Evolutionary conservation across 2,329 filamentous ascomycete species (phyloP).

Genomic region (Microcyclosporella mali): DNA sequence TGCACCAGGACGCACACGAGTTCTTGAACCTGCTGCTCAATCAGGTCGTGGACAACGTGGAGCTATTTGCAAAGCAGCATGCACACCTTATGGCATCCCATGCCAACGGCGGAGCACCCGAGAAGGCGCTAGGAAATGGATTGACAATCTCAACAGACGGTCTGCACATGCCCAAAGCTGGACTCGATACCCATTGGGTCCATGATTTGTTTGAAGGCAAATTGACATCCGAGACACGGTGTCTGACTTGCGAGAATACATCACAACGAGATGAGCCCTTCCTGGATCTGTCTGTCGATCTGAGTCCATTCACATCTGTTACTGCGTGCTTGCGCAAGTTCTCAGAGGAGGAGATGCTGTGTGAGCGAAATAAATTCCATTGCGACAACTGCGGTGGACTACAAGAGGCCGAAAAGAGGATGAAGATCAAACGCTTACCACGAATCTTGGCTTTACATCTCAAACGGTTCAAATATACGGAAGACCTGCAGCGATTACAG

Average conservation of each 20-base stretch:
- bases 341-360: conserved; percentile 96
- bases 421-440: conserved; percentile 96
- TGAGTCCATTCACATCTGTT: conserved; percentile 92
- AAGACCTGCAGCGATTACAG: conserved; percentile 85
- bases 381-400: conserved; percentile 95
- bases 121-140: conserved; percentile 12
- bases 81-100: conserved; percentile 32
- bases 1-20: conserved; percentile 98
- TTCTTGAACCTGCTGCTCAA: conserved; percentile 95
- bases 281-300: conserved; percentile 88
- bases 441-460: conserved; percentile 87
- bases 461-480: conserved; percentile 97
- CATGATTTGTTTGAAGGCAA: conserved; percentile 95
- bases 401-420: conserved; percentile 96
- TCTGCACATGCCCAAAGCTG: conserved; percentile 17
- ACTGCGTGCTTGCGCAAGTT: conserved; percentile 94
- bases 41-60: conserved; percentile 88
- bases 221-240: conserved; percentile 91
- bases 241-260: conserved; percentile 89
- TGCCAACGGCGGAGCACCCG: conserved; percentile 23
- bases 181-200: conserved; percentile 63
- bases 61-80: conserved; percentile 69
- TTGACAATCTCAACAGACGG: conserved; percentile 14
- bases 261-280: conserved; percentile 96
- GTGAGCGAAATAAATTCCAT: conserved; percentile 97